phyloP scores from a whole-genome alignment of 2,329 filamentous ascomycete genomes.

The Venturia effusa region DNA sequence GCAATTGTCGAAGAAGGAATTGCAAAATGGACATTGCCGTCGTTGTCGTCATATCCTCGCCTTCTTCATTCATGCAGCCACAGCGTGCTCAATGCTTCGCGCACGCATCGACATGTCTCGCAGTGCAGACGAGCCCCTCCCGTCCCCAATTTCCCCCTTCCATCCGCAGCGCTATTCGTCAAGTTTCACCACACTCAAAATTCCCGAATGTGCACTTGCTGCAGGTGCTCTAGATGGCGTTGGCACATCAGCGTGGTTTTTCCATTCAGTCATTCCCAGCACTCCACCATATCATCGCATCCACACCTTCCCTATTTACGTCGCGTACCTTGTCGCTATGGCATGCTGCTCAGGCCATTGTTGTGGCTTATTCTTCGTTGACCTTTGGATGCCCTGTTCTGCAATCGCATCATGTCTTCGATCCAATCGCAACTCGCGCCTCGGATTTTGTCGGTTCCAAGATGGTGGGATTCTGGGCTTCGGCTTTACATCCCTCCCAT shows the following conservation, averaged over 20 bases:
- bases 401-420: not conserved
- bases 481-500: not conserved
- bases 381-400: not conserved
- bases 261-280: not conserved
- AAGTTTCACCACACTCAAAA: not conserved
- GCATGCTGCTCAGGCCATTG: not conserved
- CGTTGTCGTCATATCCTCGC: not conserved
- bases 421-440: not conserved
- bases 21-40: not conserved
- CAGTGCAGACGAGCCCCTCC: not conserved
- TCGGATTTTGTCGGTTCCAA: not conserved
- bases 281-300: not conserved
- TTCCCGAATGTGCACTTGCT: not conserved
- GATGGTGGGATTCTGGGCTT: not conserved
- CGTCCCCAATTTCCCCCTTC: not conserved
- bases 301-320: not conserved
- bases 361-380: not conserved
- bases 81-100: constrained; percentile 1
- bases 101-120: constrained; percentile 7
- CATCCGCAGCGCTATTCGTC: not conserved
- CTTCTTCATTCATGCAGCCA: constrained; percentile 1
- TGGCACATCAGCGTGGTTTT: not conserved
- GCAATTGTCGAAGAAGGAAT: not conserved
- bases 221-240: not conserved
- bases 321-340: not conserved